Evolutionary conservation across 192 early-diverging fungal genomes (phyloP), one percentile per base, ranked within the genome.

Genomic region (Rhizoclosmatium globosum): DNA sequence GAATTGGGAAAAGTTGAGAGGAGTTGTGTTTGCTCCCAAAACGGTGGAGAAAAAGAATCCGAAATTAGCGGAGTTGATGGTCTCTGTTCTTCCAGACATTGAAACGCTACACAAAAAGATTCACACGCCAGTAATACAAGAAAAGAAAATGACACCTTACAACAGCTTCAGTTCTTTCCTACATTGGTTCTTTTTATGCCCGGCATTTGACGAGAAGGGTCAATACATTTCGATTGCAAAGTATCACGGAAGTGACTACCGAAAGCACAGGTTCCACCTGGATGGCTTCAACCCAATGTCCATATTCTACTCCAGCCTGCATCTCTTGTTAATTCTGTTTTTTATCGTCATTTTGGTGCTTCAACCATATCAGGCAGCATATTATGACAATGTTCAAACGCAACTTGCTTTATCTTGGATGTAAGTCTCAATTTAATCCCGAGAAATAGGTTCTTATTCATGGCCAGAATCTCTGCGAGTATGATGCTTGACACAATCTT

Each of bases 181-280:
- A 9, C 70, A 72, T 41, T 72, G 47, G 47, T 68, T 68, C 45
- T 68, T 68, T 11, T 13, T 68, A 42, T 68, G 39, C 1, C 69
- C n/a, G 17, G 69, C 69, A 38, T 71, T 71, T 71, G 56, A 71
- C 41, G 47, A 71, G 3, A 47, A 56, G 0, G 69, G 69, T 11
- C 4, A 9, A 7, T 57, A 53, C 38, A 71, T 71, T 42, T 41
- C 46, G 21, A 13, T 13, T 0, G 23, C 19, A 48, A 23, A 72
- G 38, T 72, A 72, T 59, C 70, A 72, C 19, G 62, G 62, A 11
- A 19, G 17, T 21, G 46, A 31, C 19, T 21, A 56, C 6, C 47
- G n/a, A 6, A 4, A 48, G 46, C 50, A 41, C 23, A 57, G 31
- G 23, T 58, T 71, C 1, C 38, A n/a, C 11, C 4, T 15, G 3